Evolutionary conservation across 805 yeast species (phyloP), one percentile per base, ranked within the genome.

Genomic region (Lachancea mirantina): DNA sequence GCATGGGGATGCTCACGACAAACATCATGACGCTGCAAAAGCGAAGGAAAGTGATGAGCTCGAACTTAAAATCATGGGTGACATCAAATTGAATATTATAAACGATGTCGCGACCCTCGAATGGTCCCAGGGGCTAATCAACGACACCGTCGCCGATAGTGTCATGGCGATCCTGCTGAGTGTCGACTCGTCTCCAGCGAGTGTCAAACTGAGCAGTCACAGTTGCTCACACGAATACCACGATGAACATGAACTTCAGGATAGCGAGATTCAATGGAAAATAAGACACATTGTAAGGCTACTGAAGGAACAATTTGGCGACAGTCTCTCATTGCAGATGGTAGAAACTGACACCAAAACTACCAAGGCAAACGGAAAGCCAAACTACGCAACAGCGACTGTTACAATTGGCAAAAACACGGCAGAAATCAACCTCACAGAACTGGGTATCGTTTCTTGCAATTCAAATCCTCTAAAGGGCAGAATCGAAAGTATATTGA

Each of bases 71-170:
- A 67, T 82, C n/a, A 78, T 82, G 87, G 75, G 74, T 38, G 72
- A 71, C 23, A 70, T 82, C 22, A 69, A 54, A 39, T 68, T 70
- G 46, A 73, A 67, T 28, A 57, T 74, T 9, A 60, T 60, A 24
- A 64, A 66, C 15, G 62, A 67, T 32, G 45, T 69, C 7, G 77
- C 83, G 5, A 70, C 80, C 0, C 77, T 89, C 9, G 94, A 84
- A 55, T 92, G 98, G 98, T 73, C 76, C 11, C 89, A 94, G 45
- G 88, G 87, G 38, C 65, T 84, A 36, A 74, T 87, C 62, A 88
- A 83, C 40, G 98, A 92, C 50, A 80, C 96, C 0, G 74, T 92
- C 41, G 98, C 98, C 0, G 99, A 92, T 51, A 79, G 95, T 10
- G 82, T 87, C 1, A 73, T 92, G 38, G 96, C 96, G 0, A 85